phyloP scores from a whole-genome alignment of 495 filamentous ascomycete genomes.

The Penicillium longicatenatum region DNA sequence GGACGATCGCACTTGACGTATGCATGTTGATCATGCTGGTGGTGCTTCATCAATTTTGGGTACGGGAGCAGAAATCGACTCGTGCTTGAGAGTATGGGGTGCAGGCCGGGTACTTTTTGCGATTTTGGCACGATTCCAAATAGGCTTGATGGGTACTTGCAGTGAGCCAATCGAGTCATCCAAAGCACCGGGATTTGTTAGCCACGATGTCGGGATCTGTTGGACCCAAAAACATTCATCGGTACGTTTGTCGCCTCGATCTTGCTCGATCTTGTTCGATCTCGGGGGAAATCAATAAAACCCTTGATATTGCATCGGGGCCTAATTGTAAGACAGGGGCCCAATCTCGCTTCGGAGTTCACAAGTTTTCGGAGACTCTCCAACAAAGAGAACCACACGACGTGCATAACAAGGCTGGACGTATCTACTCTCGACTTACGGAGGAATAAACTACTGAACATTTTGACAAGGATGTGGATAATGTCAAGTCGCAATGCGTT shows the following conservation, averaged over 20 bases:
- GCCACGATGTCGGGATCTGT: not conserved
- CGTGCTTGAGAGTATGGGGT: not conserved
- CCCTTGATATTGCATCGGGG: not conserved
- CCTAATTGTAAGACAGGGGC: too few relatives aligned
- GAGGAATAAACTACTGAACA: not conserved
- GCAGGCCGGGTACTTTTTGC: not conserved
- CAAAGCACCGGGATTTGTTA: not conserved
- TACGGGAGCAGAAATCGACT: slow-evolving; percentile 17
- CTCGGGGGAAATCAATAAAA: not conserved
- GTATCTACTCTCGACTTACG: not conserved
- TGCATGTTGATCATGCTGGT: slow-evolving; percentile 30
- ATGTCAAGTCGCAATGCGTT: not conserved
- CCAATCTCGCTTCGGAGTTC: not conserved
- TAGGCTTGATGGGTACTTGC: not conserved
- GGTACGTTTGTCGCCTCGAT: not conserved
- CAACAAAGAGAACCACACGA: not conserved
- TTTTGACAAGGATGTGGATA: not conserved
- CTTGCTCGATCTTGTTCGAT: not conserved
- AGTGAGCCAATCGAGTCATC: not conserved
- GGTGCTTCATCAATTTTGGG: slow-evolving; percentile 27
- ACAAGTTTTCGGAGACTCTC: not conserved
- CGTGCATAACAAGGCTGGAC: not conserved
- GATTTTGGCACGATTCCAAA: not conserved
- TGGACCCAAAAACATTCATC: not conserved
- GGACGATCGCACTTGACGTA: slow-evolving; percentile 31